Conservation (phyloP, 1,284 basidiomycete species). For the Bondarzewia mesenterica region DNA sequence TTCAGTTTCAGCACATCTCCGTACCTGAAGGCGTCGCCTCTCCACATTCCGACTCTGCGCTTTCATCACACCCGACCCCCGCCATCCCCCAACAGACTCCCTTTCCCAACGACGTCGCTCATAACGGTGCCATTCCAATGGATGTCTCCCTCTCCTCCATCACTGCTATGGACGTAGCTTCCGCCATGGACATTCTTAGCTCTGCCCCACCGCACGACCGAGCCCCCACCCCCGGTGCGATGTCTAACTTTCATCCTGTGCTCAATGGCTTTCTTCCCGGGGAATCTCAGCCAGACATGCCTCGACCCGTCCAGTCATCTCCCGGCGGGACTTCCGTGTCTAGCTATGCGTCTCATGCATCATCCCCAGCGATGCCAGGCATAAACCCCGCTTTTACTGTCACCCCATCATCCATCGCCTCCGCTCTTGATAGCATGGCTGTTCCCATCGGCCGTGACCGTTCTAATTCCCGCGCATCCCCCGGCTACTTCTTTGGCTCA, state of each 20-base stretch:
- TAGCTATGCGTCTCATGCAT: conserved; percentile 28
- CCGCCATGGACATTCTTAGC: conserved; percentile 9
- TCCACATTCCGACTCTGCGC: conserved; percentile 20
- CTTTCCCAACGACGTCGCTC: conserved; percentile 32
- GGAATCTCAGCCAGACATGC: conserved; percentile 18
- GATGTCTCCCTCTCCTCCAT: conserved; percentile 24
- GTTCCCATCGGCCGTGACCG: conserved; percentile 21
- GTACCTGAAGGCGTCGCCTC: conserved; percentile 16
- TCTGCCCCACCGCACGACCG: conserved; percentile 6
- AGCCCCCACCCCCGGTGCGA: conserved; percentile 6
- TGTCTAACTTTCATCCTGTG: conserved; percentile 12
- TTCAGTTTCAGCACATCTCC: neutral
- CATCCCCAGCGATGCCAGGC: conserved; percentile 33
- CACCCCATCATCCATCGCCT: conserved; percentile 26
- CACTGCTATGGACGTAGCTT: conserved; percentile 11
- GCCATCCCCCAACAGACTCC: conserved; percentile 13
- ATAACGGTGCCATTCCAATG: conserved; percentile 25
- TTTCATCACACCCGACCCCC: conserved; percentile 15
- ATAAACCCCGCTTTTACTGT: conserved; percentile 23
- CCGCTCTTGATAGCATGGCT: conserved; percentile 24
- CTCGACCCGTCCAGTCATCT: conserved; percentile 26
- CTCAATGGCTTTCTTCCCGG: conserved; percentile 19
- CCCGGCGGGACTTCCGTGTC: conserved; percentile 33
- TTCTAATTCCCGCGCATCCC: conserved; percentile 29
- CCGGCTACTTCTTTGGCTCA: conserved; percentile 19